Base-by-base conservation (phyloP, 2,329 filamentous ascomycete species). In the Ophiosphaerella korrae region DNA sequence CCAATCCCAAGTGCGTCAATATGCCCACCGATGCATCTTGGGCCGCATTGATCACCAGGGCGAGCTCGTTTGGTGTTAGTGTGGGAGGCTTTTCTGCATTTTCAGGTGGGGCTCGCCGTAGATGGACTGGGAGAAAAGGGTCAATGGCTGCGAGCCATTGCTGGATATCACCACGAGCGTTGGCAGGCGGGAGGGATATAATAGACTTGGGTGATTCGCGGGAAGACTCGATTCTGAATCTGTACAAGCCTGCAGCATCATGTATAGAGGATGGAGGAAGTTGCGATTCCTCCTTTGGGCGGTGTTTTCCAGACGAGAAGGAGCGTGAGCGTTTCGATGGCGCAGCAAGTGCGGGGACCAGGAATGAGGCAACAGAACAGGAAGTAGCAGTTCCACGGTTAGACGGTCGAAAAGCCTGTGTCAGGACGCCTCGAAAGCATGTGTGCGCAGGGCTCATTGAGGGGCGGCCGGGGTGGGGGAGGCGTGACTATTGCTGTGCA, bases 381-480 rank as follows among this genome's bases (percentile, higher is more conserved):
- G 60, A 52, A 35, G 58, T 52, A 49, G 61, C 57, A 40, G 50
- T 34, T 32, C 57, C 60, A 32, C 58, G 45, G 34, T 38, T 54
- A 44, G 66, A 58, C 41, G 64, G 55, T 51, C 68, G 69, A 48
- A 74, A 74, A 50, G 70, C 63, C 61, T 69, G 71, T 54, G 57
- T 58, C 46, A 74, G 63, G 60, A 64, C 68, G 62, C 63, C 72
- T 60, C 70, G 65, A 56, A 72, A 65, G 53, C 69, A 73, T 56
- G 62, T 61, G 60, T 73, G 70, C 53, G 65, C 67, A 66, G 69
- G 53, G 69, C 68, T 64, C 72, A 74, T 74, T 68, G 70, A 68
- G 53, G 55, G 54, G 51, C 53, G 50, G 45, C 54, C 42, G 37
- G 23, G 45, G 39, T 53, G 46, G 42, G 55, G 49, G 48, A 48